Evolutionary conservation across 2,329 filamentous ascomycete genomes (phyloP).

Genomic region (Paramyrothecium sp.): DNA sequence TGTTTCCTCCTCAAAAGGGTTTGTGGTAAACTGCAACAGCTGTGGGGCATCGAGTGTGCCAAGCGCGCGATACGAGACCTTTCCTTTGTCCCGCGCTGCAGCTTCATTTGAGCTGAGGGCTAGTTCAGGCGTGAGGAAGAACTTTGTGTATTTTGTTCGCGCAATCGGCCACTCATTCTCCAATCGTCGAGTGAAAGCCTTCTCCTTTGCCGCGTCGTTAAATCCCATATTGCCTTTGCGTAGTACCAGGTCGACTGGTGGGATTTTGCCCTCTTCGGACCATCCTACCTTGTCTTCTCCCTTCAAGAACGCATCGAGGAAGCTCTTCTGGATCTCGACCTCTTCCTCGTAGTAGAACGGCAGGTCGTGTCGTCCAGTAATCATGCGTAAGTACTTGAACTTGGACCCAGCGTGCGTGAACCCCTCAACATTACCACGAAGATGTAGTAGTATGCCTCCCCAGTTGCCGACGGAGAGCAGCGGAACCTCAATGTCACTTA

Average conservation of each 20-base stretch:
- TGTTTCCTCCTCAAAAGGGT: constrained; percentile 58
- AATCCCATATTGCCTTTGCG: constrained; percentile 66
- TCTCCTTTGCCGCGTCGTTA: constrained; percentile 62
- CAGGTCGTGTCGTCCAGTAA: constrained; percentile 68
- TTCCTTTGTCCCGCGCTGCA: constrained; percentile 19
- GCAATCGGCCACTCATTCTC: constrained; percentile 68
- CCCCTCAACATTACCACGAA: constrained; percentile 68
- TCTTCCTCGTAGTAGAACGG: constrained; percentile 72
- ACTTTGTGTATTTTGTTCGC: constrained; percentile 62
- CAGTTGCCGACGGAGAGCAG: constrained; percentile 68
- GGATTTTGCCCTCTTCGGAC: constrained; percentile 53
- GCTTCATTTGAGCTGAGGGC: constrained; percentile 25
- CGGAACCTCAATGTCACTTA: constrained; percentile 66
- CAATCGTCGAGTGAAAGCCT: constrained; percentile 48
- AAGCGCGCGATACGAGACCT: constrained; percentile 58
- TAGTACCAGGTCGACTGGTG: constrained; percentile 59
- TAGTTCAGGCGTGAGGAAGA: constrained; percentile 51
- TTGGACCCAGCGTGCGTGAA: constrained; percentile 62
- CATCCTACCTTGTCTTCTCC: constrained; percentile 63
- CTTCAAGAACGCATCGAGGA: constrained; percentile 71
- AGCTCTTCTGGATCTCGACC: constrained; percentile 64
- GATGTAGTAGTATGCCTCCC: constrained; percentile 68
- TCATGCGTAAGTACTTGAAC: constrained; percentile 68
- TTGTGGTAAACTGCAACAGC: constrained; percentile 55
- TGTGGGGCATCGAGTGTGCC: constrained; percentile 55